Conservation (phyloP, 2,329 filamentous ascomycete species). For the Colletotrichum australisinense region DNA sequence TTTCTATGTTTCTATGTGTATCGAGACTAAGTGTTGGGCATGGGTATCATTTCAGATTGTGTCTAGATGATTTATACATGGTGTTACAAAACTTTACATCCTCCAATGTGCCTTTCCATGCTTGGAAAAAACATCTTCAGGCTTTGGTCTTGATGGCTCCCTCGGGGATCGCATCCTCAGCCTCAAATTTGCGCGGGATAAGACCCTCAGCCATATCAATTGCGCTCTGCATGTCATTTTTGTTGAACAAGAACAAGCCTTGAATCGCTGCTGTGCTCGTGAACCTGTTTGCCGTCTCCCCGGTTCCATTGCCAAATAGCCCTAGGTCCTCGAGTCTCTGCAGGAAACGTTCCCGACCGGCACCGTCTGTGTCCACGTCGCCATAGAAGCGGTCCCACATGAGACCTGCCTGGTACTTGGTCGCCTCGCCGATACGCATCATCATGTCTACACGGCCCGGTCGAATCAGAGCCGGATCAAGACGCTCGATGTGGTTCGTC, state of each 20-base stretch:
- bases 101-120: background rate
- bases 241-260: conserved; percentile 95
- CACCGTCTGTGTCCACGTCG: conserved; percentile 76
- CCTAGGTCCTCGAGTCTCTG: conserved; percentile 75
- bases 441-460: conserved; percentile 96
- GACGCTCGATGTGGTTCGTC: conserved; percentile 90
- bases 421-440: conserved; percentile 88
- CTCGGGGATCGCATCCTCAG: conserved; percentile 51
- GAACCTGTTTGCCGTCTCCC: conserved; percentile 58
- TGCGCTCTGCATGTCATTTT: conserved; percentile 88
- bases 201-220: conserved; percentile 81
- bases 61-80: conserved; percentile 16
- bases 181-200: conserved; percentile 67
- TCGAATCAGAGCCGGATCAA: conserved; percentile 89
- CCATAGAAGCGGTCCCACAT: conserved; percentile 98
- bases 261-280: conserved; percentile 94
- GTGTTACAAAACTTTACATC: conserved; percentile 14
- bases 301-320: conserved; percentile 70
- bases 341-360: conserved; percentile 76
- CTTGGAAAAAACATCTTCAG: conserved; percentile 34
- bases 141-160: conserved; percentile 55
- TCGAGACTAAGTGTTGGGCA: background rate
- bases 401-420: conserved; percentile 82
- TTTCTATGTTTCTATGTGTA: background rate
- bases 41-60: conserved; percentile 12